Evolutionary conservation across 164 flowering plant species (phyloP).

Genomic region (Buxus sempervirens): DNA sequence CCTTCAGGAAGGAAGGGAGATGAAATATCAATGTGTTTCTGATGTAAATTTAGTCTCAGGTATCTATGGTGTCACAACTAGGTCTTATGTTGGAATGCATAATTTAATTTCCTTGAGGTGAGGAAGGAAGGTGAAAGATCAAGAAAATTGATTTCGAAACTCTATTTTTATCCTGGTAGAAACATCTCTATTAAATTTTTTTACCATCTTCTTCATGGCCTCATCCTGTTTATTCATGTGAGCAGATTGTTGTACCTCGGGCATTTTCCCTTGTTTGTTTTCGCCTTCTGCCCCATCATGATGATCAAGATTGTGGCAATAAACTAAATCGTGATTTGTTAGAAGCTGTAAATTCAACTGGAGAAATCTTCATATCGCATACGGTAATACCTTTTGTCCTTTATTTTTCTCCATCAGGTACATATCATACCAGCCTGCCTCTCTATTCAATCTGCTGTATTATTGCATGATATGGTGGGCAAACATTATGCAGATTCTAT

Average conservation of each 20-base stretch:
- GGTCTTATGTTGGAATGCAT: neutral
- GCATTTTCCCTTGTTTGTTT: slow-evolving; percentile 81
- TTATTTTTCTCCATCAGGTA: neutral
- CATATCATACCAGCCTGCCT: too few relatives aligned
- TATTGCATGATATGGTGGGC: neutral
- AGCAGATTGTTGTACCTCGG: slow-evolving; percentile 69
- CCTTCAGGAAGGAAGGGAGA: neutral
- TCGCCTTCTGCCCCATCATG: slow-evolving; percentile 43
- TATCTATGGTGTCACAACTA: neutral
- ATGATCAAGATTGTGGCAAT: slow-evolving; percentile 37
- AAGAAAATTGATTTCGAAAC: neutral
- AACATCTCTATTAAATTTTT: neutral
- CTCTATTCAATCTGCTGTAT: neutral
- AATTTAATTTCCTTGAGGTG: neutral
- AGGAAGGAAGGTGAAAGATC: neutral
- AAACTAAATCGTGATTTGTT: slow-evolving; percentile 60
- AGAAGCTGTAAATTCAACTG: slow-evolving; percentile 71
- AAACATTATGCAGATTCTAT: slow-evolving; percentile 54
- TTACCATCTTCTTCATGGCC: neutral
- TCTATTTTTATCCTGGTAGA: neutral
- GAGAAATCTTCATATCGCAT: slow-evolving; percentile 73
- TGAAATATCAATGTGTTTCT: neutral
- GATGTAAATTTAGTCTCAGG: neutral
- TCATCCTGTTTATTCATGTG: neutral
- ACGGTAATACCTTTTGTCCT: slow-evolving; percentile 42